These are phyloP conservation scores for Tylopilus sp. DNA, from an alignment of 768 basidiomycete species.

Conservation along the genomic window DNA sequence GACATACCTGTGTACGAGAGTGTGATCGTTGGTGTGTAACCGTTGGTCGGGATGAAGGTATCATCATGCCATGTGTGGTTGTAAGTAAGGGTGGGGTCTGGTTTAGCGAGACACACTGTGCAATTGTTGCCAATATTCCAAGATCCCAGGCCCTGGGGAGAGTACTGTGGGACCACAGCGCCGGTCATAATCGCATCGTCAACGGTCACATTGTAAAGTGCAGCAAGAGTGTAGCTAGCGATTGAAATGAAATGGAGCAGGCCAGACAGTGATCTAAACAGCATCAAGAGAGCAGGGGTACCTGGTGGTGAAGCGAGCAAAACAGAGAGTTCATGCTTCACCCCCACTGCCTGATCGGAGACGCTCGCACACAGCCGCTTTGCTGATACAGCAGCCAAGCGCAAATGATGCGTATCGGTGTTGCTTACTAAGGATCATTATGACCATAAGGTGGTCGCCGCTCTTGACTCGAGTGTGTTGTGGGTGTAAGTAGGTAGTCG, in stretches of 20 bases:
- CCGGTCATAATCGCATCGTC: constrained; percentile 14
- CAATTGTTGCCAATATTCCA: constrained; percentile 14
- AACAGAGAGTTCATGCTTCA: too few species aligned
- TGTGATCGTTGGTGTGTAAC: not conserved
- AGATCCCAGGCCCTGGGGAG: not conserved
- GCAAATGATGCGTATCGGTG: too few species aligned
- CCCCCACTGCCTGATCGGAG: too few species aligned
- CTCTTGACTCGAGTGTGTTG: too few species aligned
- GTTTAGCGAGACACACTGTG: not conserved
- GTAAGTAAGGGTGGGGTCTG: constrained; percentile 2
- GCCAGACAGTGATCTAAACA: not conserved
- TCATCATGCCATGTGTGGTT: constrained; percentile 19
- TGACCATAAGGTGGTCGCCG: too few species aligned
- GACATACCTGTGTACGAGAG: constrained; percentile 13
- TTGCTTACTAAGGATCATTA: too few species aligned
- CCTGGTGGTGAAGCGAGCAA: not conserved
- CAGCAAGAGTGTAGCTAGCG: not conserved
- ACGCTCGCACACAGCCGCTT: too few species aligned
- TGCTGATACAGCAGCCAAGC: too few species aligned
- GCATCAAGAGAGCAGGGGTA: not conserved
- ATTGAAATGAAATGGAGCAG: not conserved
- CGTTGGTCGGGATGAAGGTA: not conserved
- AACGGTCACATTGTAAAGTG: constrained; percentile 12
- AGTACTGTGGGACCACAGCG: constrained; percentile 2
- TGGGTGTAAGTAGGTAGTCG: too few species aligned